A percentile compares a stretch with the other conserved stretches of the same genome.
Evolutionary conservation across 2,329 filamentous ascomycete genomes (phyloP).

Genomic region (Gremmenia infestans): DNA sequence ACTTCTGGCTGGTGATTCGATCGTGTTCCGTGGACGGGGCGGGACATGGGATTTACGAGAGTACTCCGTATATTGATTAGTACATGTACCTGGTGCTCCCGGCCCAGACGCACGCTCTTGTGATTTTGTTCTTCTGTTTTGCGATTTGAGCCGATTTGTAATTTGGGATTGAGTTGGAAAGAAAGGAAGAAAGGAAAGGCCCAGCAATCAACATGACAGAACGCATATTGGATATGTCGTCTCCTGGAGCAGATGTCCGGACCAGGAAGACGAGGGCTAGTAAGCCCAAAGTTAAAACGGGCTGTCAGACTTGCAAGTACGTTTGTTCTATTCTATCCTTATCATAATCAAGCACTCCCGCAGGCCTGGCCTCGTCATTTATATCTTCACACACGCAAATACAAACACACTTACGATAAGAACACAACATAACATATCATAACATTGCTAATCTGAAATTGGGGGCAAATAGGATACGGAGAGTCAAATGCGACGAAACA

Average conservation of each 20-base stretch:
- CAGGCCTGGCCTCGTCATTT: no score
- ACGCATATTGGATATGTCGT: background rate
- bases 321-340: slow-evolving; percentile 6
- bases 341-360: background rate
- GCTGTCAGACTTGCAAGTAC: slow-evolving; percentile 32
- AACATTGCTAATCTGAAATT: slow-evolving; percentile 4
- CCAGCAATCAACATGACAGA: background rate
- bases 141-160: background rate
- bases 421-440: background rate
- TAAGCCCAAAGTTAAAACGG: slow-evolving; percentile 30
- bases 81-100: background rate
- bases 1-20: no score
- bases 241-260: background rate
- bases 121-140: background rate
- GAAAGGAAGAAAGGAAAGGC: no score
- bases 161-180: background rate
- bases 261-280: slow-evolving; percentile 22
- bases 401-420: no score
- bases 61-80: no score
- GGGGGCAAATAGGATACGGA: slow-evolving; percentile 21
- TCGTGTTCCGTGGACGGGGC: no score
- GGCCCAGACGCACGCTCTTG: background rate
- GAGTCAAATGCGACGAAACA: slow-evolving; percentile 32
- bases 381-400: no score
- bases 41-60: no score